phyloP scores from a whole-genome alignment of 208 protist species.

The Trypanosoma avium region DNA sequence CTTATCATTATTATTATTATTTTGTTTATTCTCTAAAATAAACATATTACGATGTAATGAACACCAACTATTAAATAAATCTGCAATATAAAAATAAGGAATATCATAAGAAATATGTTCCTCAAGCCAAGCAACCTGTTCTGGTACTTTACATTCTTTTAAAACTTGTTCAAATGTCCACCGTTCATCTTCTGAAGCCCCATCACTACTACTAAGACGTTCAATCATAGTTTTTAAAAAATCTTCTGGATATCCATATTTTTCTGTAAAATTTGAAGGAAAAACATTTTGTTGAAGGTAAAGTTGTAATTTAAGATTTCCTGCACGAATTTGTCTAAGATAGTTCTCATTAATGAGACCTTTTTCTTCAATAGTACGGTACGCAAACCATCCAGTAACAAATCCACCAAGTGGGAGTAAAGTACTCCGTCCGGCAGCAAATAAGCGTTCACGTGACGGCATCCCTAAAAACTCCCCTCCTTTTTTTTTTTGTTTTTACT shows the following conservation, averaged over 20 bases:
- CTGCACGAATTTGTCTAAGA: slow-evolving; percentile 45
- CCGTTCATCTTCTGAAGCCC: slow-evolving; percentile 39
- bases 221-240: slow-evolving; percentile 53
- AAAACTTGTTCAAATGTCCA: slow-evolving; percentile 83
- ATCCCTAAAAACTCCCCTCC: no score
- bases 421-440: slow-evolving; percentile 14
- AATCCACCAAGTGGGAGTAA: slow-evolving; percentile 62
- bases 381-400: slow-evolving; percentile 59
- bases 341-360: slow-evolving; percentile 33
- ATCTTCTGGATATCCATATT: slow-evolving; percentile 56
- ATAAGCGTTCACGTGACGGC: slow-evolving; percentile 5
- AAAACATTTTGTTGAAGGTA: slow-evolving; percentile 47
- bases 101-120: slow-evolving; percentile 82
- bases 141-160: slow-evolving; percentile 55
- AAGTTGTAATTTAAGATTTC: slow-evolving; percentile 64
- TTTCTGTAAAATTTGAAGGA: slow-evolving; percentile 45
- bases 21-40: slow-evolving; percentile 9
- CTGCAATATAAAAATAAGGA: slow-evolving; percentile 90
- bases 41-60: slow-evolving; percentile 47
- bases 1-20: neutral
- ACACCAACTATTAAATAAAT: slow-evolving; percentile 84
- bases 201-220: slow-evolving; percentile 39
- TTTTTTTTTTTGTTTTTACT: neutral
- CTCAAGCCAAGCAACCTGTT: slow-evolving; percentile 82
- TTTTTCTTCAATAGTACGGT: slow-evolving; percentile 42